A percentile compares a stretch with the other conserved stretches of the same genome.
phyloP scores from a whole-genome alignment of 495 filamentous ascomycete genomes.

The Amorphotheca resinae region DNA sequence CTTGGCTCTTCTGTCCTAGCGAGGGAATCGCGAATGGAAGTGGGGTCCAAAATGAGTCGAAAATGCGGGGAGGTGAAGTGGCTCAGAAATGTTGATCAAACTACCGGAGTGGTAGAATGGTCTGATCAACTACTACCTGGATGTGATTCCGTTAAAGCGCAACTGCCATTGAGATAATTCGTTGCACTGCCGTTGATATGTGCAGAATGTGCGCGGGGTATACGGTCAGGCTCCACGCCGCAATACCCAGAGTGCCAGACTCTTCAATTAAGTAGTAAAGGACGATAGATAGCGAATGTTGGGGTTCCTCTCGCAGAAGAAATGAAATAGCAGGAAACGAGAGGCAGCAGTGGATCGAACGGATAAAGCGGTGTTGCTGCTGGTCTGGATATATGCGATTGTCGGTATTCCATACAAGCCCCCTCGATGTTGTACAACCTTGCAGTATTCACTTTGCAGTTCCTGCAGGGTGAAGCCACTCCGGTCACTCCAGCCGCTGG shows the following conservation, averaged over 20 bases:
- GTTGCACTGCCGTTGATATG: no score
- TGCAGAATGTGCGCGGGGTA: conserved; percentile 5
- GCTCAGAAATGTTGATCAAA: no score
- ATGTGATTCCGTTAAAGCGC: no score
- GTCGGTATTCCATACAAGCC: conserved; percentile 10
- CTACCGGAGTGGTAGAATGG: no score
- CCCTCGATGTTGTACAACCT: conserved; percentile 9
- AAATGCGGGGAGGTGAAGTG: no score
- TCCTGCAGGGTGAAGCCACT: conserved; percentile 16
- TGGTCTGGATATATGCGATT: conserved; percentile 12
- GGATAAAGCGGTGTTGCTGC: conserved; percentile 14
- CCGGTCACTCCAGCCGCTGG: conserved; percentile 21
- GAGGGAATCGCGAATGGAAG: no score
- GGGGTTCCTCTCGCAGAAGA: conserved; percentile 9
- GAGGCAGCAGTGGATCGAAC: conserved; percentile 7
- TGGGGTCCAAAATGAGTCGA: no score
- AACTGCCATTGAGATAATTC: no score
- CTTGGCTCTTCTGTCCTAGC: conserved; percentile 2
- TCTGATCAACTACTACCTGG: no score
- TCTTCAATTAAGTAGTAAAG: conserved; percentile 22
- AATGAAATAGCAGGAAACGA: conserved; percentile 4
- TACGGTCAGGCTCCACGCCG: conserved; percentile 1
- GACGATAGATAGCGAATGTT: conserved; percentile 13
- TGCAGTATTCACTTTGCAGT: conserved; percentile 6
- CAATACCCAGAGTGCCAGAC: conserved; percentile 28